phyloP scores from a whole-genome alignment of 257 asterid genomes.

The Fraxinus americana region DNA sequence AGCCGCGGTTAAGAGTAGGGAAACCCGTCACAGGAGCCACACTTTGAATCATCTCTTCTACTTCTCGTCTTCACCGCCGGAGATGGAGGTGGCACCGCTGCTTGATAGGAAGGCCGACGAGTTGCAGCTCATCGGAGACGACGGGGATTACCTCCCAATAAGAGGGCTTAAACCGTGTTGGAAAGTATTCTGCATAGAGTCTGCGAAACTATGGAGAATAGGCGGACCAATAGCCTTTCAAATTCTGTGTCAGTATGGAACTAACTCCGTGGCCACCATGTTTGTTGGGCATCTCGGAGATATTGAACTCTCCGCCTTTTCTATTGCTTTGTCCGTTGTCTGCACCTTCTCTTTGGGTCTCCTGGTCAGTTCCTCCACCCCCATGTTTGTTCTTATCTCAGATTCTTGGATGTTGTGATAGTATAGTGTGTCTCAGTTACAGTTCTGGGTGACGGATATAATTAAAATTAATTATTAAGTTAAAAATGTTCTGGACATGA shows the following conservation, averaged over 20 bases:
- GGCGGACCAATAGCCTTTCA: constrained; percentile 76
- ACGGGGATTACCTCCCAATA: constrained; percentile 62
- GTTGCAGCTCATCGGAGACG: constrained; percentile 37
- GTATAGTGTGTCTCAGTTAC: too few species aligned
- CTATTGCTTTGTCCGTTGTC: constrained; percentile 67
- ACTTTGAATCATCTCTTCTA: too few species aligned
- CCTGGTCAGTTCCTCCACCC: constrained; percentile 42
- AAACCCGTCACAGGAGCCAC: too few species aligned
- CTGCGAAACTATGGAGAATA: constrained; percentile 60
- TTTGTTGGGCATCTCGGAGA: constrained; percentile 85
- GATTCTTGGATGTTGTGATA: too few species aligned
- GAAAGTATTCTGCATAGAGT: constrained; percentile 54
- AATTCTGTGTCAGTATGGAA: constrained; percentile 61
- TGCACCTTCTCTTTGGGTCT: constrained; percentile 68
- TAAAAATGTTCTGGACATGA: too few species aligned
- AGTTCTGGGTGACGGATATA: too few species aligned
- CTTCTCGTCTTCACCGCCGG: too few species aligned
- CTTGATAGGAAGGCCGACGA: constrained; percentile 34
- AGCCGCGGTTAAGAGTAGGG: too few species aligned
- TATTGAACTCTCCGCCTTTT: constrained; percentile 64
- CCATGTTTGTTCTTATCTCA: not conserved
- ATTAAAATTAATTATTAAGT: too few species aligned
- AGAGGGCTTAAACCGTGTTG: constrained; percentile 45
- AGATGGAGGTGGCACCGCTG: constrained; percentile 62
- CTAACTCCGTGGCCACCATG: constrained; percentile 43